Evolutionary conservation across 2,329 filamentous ascomycete genomes (phyloP).

Genomic region (Fusarium brachygibbosum): DNA sequence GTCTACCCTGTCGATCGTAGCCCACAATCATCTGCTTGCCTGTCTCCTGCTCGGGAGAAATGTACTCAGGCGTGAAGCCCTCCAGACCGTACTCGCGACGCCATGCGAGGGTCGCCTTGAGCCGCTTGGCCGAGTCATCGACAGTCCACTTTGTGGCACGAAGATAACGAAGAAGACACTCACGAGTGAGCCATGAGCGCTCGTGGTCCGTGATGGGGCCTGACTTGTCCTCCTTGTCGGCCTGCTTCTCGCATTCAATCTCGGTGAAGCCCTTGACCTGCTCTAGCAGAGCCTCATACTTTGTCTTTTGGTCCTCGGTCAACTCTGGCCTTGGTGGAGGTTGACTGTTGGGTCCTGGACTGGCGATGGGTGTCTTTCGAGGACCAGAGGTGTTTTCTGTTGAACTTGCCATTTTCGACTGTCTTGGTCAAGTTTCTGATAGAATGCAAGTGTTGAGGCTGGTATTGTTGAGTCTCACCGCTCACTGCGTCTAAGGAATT

Average conservation of each 20-base stretch:
- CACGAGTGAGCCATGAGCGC: constrained; percentile 89
- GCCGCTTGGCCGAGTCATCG: constrained; percentile 80
- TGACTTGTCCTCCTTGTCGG: constrained; percentile 63
- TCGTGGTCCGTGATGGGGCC: constrained; percentile 82
- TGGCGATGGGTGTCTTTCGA: constrained; percentile 68
- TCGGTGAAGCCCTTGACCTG: constrained; percentile 79
- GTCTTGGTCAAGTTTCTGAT: neutral
- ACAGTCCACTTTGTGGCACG: constrained; percentile 93
- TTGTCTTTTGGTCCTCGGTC: constrained; percentile 81
- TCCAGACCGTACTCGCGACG: constrained; percentile 89
- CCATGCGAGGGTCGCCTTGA: constrained; percentile 87
- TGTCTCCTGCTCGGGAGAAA: constrained; percentile 94
- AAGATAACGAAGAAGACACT: constrained; percentile 93
- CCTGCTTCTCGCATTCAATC: constrained; percentile 65
- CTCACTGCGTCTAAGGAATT: constrained; percentile 27
- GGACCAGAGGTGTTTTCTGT: constrained; percentile 40
- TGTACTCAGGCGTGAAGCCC: constrained; percentile 84
- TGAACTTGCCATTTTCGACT: constrained; percentile 40
- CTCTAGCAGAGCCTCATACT: constrained; percentile 83
- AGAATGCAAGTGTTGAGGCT: constrained; percentile 12
- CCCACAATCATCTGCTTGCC: constrained; percentile 94
- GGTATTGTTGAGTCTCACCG: constrained; percentile 36
- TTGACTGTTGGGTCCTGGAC: constrained; percentile 69
- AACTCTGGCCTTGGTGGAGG: constrained; percentile 71
- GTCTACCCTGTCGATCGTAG: constrained; percentile 86